Evolutionary conservation across 352 stramenopile species (phyloP), one percentile per base, ranked within the genome.

Genomic region (Phytopythium boreale): DNA sequence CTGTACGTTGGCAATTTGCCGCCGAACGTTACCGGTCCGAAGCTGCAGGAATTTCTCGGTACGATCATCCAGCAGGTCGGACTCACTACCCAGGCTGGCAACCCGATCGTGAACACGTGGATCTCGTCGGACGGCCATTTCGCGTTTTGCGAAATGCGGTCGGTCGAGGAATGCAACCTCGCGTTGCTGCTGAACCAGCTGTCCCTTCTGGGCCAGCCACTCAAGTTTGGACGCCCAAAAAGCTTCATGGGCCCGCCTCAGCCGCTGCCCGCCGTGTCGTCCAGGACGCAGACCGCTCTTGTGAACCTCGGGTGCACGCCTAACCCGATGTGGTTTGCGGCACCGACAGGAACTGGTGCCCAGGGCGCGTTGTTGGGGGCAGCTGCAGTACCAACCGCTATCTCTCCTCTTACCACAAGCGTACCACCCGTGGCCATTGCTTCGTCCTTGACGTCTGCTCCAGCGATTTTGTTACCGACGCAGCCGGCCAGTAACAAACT

Each of bases 21-120:
- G n/a, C 70, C 86, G 0, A 95, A 88, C 31, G 77, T 96, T 24
- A 93, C 85, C 12, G 88, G 84, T 0, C 81, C 85, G 12, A 86
- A 96, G 64, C 74, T 96, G 2, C 88, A 96, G 56, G 86, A 96
- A 53, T 96, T 93, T 56, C 56, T 96, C 17, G 86, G 84, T 24
- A 95, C 88, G 22, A 96, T 96, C 62, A 93, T 96, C 56, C 86
- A 93, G 57, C 86, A 96, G 60, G 86, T 96, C 37, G 88, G 88
- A 4, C 74, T 96, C 39, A 87, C 72, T 5, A 77, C 80, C 17
- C 82, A 93, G 46, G 81, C 84, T 20, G 88, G 88, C 1, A 94
- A 92, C 50, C 86, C 88, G 9, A 96, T 96, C 61, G 49, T 93
- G 46, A 90, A 84, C 62, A 93, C 86, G 61, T 96, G 88, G 88